Percentiles rank a stretch among this genome's conserved stretches.
phyloP scores from a whole-genome alignment of 495 filamentous ascomycete species.

The Penicillium cosmopolitanum region DNA sequence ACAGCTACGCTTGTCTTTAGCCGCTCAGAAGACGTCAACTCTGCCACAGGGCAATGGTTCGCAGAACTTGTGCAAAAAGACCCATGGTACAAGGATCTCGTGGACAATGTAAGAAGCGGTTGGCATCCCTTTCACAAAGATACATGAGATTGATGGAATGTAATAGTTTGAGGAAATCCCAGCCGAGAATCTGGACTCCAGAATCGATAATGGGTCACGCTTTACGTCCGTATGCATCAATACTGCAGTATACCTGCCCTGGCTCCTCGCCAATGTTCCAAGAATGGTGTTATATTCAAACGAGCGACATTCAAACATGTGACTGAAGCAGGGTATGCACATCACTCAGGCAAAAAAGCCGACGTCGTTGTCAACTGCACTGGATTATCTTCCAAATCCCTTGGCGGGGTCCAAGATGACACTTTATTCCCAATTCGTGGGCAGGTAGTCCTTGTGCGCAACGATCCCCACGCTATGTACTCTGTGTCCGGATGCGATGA shows the following conservation, averaged over 20 bases:
- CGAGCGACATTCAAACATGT: constrained; percentile 67
- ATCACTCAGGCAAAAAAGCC: constrained; percentile 63
- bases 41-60: constrained; percentile 55
- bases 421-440: constrained; percentile 78
- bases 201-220: constrained; percentile 68
- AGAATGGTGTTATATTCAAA: constrained; percentile 67
- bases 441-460: constrained; percentile 87
- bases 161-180: constrained; percentile 60
- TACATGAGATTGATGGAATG: constrained; percentile 6
- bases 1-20: constrained; percentile 62
- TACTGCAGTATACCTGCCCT: constrained; percentile 82
- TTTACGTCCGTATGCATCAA: constrained; percentile 93
- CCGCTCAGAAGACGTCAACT: constrained; percentile 61
- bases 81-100: constrained; percentile 82
- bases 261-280: constrained; percentile 77
- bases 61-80: constrained; percentile 67
- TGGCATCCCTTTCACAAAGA: background rate
- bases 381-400: constrained; percentile 68
- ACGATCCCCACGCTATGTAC: constrained; percentile 73
- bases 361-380: constrained; percentile 87
- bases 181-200: constrained; percentile 55
- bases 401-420: constrained; percentile 83
- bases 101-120: constrained; percentile 61
- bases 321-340: constrained; percentile 64
- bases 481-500: constrained; percentile 78